Evolutionary conservation across 495 filamentous ascomycete genomes (phyloP).

Genomic region (Penicillium simplicissimum): DNA sequence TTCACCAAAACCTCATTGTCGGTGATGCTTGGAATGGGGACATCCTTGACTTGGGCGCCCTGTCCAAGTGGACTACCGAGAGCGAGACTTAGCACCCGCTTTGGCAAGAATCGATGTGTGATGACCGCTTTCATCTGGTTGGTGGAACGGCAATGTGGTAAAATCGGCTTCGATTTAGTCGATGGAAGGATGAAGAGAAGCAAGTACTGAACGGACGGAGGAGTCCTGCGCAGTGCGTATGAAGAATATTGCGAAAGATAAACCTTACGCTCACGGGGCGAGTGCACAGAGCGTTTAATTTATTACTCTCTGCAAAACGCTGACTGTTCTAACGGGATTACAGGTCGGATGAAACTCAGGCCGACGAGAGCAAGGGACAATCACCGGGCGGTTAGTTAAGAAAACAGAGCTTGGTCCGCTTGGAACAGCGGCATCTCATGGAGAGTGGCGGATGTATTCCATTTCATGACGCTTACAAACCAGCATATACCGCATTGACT

Average conservation of each 20-base stretch:
- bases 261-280: not conserved
- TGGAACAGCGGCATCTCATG: not conserved
- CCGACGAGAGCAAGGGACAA: not conserved
- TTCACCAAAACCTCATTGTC: slow-evolving; percentile 44
- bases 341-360: not conserved
- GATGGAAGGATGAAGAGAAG: too few relatives aligned
- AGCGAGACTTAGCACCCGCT: slow-evolving; percentile 7
- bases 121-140: slow-evolving; percentile 8
- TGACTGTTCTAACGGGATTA: slow-evolving; percentile 1
- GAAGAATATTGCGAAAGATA: slow-evolving; percentile 3
- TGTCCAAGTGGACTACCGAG: slow-evolving; percentile 4
- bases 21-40: slow-evolving; percentile 9
- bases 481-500: not conserved
- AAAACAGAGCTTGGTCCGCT: not conserved
- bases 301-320: slow-evolving; percentile 1
- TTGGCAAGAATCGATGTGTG: slow-evolving; percentile 6
- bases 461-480: slow-evolving; percentile 2
- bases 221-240: not conserved
- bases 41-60: slow-evolving; percentile 10
- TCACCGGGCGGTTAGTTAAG: not conserved
- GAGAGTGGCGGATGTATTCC: not conserved
- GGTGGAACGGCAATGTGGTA: slow-evolving; percentile 1
- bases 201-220: not conserved
- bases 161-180: not conserved
- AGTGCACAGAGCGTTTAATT: slow-evolving; percentile 1